Base-by-base conservation (phyloP, 2,329 filamentous ascomycete species). In the Graphium sp. region DNA sequence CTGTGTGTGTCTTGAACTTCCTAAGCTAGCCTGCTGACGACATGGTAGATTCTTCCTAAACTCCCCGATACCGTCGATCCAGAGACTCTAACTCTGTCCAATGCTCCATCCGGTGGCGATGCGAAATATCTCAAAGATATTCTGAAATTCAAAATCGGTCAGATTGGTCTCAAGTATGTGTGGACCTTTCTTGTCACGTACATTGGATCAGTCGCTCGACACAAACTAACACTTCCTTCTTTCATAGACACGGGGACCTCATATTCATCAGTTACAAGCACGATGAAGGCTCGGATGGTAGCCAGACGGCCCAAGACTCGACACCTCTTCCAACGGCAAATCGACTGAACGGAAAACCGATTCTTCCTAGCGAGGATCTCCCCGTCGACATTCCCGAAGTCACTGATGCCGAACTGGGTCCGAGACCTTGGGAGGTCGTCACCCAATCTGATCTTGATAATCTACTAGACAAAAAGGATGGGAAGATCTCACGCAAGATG, bases 381-480 rank as follows among this genome's bases (percentile, higher is more conserved):
- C 68, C 72, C 24, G 64, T 71, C 35, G 67, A 74, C 27, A 93
- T 89, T 38, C 82, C 84, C 1, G 47, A 55, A 33, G 43, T 47
- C 25, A 52, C 55, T 35, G 40, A 47, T 17, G 92, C 89, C 37
- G 81, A 84, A 1, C 48, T 54, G 32, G 45, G 48, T 23, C 38
- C 48, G 17, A 46, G 50, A 25, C 53, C 53, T 5, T 95, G 89
- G 89, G 89, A 98, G 45, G 70, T 78, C 7, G 78, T 95, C 11
- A 73, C 73, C 44, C 89, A 98, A 54, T 91, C 85, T 3, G 62
- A 74, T 3, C 62, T 98, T 7, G 91, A 98, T 47, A 76, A 98
- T 46, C 61, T 67, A 32, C 58, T 98, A 45, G 89, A 98, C 52
- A 82, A 72, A 53, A 66, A 75, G 39, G 77, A 89, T 60, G 89